Evolutionary conservation across 2,329 filamentous ascomycete species (phyloP), one percentile per base, ranked within the genome.

Genomic region (Fusarium torulosum): DNA sequence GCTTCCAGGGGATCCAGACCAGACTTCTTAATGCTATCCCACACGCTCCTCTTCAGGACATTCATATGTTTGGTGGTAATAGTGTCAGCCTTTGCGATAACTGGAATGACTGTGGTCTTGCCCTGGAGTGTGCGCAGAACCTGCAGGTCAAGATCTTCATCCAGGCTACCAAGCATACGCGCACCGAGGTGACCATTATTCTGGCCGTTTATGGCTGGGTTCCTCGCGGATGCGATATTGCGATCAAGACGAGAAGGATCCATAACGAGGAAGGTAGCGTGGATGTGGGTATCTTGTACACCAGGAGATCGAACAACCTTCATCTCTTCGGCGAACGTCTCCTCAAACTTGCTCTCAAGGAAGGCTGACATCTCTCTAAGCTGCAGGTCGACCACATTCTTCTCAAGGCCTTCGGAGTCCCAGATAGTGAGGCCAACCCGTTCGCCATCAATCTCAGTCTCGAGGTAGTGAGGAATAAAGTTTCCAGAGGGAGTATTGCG

Each of bases 281-380:
- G 96, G 69, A 99, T 97, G 78, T 99, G 96, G 50, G 95, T 97
- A 82, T 99, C 96, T 77, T 94, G 92, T 68, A 93, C 91, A 56
- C 94, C 95, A 25, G 96, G 95, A 53, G 94, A 94, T 74, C 96
- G 91, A 65, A 97, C 86, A 45, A 99, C 94, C 83, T 97, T 98
- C 86, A 97, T 97, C 83, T 99, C 96, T 80, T 99, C 96, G 47
- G 89, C 89, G 77, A 99, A 97, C 0, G 96, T 98, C 75, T 99
- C 96, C 78, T 99, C 95, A 72, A 99, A 99, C 79, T 98, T 98
- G 83, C 91, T 95, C 83, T 99, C 96, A 61, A 99, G 84, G 81
- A 99, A 99, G 10, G 91, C 86, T 33, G 91, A 90, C 84, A 98
- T 94, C 77, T 97, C 93, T 63, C 94, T 89, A 69, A 99, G 84